Conservation (phyloP, 352 stramenopile genomes). For the Phytophthora fragariaefolia region DNA sequence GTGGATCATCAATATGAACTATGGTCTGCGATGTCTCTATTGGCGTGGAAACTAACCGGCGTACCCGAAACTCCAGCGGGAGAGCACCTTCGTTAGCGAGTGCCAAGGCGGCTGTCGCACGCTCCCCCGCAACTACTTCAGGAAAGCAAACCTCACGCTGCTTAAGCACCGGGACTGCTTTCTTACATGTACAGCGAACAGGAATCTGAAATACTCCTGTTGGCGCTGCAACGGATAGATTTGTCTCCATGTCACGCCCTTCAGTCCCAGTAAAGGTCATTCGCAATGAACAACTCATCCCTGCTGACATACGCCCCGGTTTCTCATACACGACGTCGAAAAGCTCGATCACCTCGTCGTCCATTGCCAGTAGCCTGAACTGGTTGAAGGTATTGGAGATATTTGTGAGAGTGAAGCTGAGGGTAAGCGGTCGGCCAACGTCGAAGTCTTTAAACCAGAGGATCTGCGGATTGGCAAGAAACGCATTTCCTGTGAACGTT, state of each 20-base stretch:
- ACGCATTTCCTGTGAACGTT: slow-evolving; percentile 80
- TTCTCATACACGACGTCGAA: slow-evolving; percentile 91
- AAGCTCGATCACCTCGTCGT: slow-evolving; percentile 75
- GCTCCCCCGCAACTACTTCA: slow-evolving; percentile 85
- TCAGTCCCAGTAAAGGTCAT: slow-evolving; percentile 75
- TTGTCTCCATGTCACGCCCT: slow-evolving; percentile 69
- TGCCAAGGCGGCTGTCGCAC: slow-evolving; percentile 49
- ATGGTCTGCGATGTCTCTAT: neutral
- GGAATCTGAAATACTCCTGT: slow-evolving; percentile 84
- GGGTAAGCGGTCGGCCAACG: slow-evolving; percentile 62
- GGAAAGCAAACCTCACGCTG: slow-evolving; percentile 56
- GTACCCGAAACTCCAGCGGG: slow-evolving; percentile 56
- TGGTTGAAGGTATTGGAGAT: slow-evolving; percentile 93
- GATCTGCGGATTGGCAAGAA: slow-evolving; percentile 75
- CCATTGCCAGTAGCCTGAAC: slow-evolving; percentile 86
- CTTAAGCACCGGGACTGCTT: slow-evolving; percentile 71
- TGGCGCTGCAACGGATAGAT: slow-evolving; percentile 70
- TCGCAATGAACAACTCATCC: slow-evolving; percentile 77
- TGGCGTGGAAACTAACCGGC: neutral
- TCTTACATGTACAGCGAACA: slow-evolving; percentile 85
- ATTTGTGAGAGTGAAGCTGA: slow-evolving; percentile 89
- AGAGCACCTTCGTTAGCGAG: slow-evolving; percentile 83
- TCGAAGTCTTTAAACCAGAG: slow-evolving; percentile 94
- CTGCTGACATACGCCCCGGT: slow-evolving; percentile 91
- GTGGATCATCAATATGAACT: neutral